phyloP scores from a whole-genome alignment of 2,329 filamentous ascomycete genomes.

The Pseudocercospora fijiensis region DNA sequence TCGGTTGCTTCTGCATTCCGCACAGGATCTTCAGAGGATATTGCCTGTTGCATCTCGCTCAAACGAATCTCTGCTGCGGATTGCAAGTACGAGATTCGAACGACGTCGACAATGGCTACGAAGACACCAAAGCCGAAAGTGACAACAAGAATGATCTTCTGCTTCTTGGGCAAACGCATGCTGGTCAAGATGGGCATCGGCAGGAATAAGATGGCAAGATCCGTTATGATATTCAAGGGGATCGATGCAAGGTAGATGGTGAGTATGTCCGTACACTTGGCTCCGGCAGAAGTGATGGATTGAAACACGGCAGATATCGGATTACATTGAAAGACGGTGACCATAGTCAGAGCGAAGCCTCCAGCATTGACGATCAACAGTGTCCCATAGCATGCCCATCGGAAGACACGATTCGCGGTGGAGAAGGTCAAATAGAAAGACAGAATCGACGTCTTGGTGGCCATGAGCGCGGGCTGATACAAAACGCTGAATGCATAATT shows the following conservation, averaged over 20 bases:
- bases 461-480: constrained; percentile 83
- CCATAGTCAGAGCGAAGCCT: constrained; percentile 74
- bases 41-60: constrained; percentile 37
- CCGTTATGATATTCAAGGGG: constrained; percentile 88
- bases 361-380: constrained; percentile 75
- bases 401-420: constrained; percentile 73
- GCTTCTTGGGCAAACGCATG: constrained; percentile 79
- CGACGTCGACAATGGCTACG: constrained; percentile 81
- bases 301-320: constrained; percentile 71
- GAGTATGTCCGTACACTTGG: constrained; percentile 61
- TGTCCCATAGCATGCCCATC: constrained; percentile 77
- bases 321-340: constrained; percentile 83
- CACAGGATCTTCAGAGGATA: constrained; percentile 3
- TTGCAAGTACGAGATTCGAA: constrained; percentile 87
- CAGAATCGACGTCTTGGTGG: constrained; percentile 87
- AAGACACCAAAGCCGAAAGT: constrained; percentile 88
- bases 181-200: constrained; percentile 84
- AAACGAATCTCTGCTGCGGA: constrained; percentile 58
- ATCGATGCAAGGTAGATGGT: constrained; percentile 71
- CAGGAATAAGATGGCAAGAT: constrained; percentile 80
- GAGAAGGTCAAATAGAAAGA: constrained; percentile 85
- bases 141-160: constrained; percentile 82
- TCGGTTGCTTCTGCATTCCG: constrained; percentile 49
- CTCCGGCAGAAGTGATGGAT: constrained; percentile 46
- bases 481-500: constrained; percentile 62